phyloP scores from a whole-genome alignment of 1,284 basidiomycete species.

The Cystobasidiaceae sp. region DNA sequence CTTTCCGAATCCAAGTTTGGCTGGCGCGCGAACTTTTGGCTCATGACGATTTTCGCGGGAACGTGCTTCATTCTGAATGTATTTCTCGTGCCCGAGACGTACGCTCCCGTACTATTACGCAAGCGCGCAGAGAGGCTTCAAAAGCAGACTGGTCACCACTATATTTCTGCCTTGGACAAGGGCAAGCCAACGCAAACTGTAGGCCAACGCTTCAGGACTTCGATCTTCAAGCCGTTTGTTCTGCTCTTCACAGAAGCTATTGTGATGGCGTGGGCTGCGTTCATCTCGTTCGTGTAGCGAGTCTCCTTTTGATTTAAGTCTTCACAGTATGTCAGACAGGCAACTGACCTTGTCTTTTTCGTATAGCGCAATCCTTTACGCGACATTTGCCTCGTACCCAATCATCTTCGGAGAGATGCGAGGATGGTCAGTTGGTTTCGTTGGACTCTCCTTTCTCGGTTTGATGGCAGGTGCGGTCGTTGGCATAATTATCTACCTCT shows the following conservation, averaged over 20 bases:
- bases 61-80: constrained; percentile 47
- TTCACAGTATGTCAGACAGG: background rate
- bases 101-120: constrained; percentile 63
- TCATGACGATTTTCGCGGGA: constrained; percentile 59
- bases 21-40: constrained; percentile 68
- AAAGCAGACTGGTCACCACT: constrained; percentile 49
- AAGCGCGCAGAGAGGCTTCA: constrained; percentile 55
- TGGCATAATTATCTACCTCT: constrained; percentile 49
- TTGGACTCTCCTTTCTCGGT: constrained; percentile 59
- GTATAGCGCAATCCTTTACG: constrained; percentile 39
- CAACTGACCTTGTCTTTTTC: background rate
- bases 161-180: constrained; percentile 57
- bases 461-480: constrained; percentile 42
- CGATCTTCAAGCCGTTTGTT: constrained; percentile 50
- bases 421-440: constrained; percentile 58
- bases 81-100: constrained; percentile 52
- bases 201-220: constrained; percentile 45
- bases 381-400: constrained; percentile 46
- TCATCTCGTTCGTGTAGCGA: constrained; percentile 60
- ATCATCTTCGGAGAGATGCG: constrained; percentile 59
- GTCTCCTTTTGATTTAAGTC: background rate
- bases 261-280: constrained; percentile 61
- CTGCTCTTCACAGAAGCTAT: constrained; percentile 64
- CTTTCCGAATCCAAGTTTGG: constrained; percentile 41
- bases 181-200: constrained; percentile 49